A percentile compares a stretch with the other conserved stretches of the same genome.
Evolutionary conservation across 2,329 filamentous ascomycete species (phyloP).

Genomic region (Aspergillus fijiensis): DNA sequence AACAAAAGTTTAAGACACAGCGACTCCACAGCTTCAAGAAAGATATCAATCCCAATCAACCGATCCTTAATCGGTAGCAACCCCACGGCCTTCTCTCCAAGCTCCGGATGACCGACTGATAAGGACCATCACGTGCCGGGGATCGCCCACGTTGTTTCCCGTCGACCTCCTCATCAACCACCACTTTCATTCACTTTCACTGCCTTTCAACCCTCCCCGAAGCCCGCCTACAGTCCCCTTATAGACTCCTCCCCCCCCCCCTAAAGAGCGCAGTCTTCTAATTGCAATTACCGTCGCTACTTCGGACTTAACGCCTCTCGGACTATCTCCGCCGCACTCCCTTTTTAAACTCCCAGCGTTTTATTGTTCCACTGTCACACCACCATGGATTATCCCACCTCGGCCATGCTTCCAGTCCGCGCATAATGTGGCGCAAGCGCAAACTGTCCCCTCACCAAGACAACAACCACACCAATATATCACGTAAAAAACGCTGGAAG

Average conservation of each 20-base stretch:
- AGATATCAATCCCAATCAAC: no score
- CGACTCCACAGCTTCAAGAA: no score
- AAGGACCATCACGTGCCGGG: constrained; percentile 34
- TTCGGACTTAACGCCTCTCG: background rate
- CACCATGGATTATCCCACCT: constrained; percentile 21
- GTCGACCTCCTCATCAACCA: constrained; percentile 12
- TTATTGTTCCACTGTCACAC: constrained; percentile 1
- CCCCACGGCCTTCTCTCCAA: background rate
- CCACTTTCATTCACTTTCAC: constrained; percentile 4
- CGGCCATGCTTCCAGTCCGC: constrained; percentile 19
- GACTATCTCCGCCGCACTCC: background rate
- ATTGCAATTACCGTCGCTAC: background rate
- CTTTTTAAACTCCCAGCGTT: background rate
- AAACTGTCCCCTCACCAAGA: constrained; percentile 19
- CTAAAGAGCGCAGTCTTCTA: background rate
- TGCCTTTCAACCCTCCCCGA: constrained; percentile 9
- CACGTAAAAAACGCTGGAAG: constrained; percentile 12
- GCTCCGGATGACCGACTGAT: constrained; percentile 15
- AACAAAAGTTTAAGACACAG: no score
- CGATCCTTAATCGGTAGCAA: no score
- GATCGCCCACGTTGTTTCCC: constrained; percentile 28
- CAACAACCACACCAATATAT: constrained; percentile 10
- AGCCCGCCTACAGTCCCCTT: constrained; percentile 10
- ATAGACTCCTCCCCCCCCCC: background rate
- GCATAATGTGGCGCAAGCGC: constrained; percentile 29